These are phyloP conservation scores for Fusarium nodosum DNA, from an alignment of 2,329 filamentous ascomycete species.

Conservation along the genomic window DNA sequence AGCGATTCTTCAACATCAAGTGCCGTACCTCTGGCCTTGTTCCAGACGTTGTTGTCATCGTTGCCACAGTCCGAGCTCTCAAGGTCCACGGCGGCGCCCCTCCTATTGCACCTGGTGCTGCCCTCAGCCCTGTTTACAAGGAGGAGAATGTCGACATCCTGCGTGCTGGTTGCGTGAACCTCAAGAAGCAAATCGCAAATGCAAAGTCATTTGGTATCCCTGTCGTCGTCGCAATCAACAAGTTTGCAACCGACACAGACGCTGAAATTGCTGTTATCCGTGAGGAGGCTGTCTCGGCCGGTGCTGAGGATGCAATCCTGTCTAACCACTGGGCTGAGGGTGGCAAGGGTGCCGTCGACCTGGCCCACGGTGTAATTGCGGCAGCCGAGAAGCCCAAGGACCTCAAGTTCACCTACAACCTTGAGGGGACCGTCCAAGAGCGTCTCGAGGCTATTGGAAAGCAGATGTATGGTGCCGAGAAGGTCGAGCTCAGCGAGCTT, in stretches of 20 bases:
- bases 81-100: constrained; percentile 98
- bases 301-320: constrained; percentile 92
- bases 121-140: constrained; percentile 89
- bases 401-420: constrained; percentile 87
- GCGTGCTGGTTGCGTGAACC: constrained; percentile 89
- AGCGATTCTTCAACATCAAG: constrained; percentile 99
- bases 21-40: constrained; percentile 93
- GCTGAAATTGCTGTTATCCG: constrained; percentile 91
- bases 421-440: constrained; percentile 84
- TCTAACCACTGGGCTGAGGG: constrained; percentile 98
- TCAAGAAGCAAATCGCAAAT: constrained; percentile 95
- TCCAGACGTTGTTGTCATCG: constrained; percentile 93
- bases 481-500: constrained; percentile 92
- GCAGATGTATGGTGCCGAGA: constrained; percentile 93
- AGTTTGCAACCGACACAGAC: constrained; percentile 92
- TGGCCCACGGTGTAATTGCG: constrained; percentile 87
- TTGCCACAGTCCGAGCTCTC: constrained; percentile 93
- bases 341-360: constrained; percentile 87
- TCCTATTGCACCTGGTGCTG: constrained; percentile 87
- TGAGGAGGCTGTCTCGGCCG: constrained; percentile 91
- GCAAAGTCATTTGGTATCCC: constrained; percentile 91
- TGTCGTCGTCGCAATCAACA: constrained; percentile 97
- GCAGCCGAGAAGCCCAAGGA: constrained; percentile 87
- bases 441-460: constrained; percentile 92
- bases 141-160: constrained; percentile 95